Base-by-base conservation (phyloP, 495 filamentous ascomycete species). In the Wilcoxina mikolae region DNA sequence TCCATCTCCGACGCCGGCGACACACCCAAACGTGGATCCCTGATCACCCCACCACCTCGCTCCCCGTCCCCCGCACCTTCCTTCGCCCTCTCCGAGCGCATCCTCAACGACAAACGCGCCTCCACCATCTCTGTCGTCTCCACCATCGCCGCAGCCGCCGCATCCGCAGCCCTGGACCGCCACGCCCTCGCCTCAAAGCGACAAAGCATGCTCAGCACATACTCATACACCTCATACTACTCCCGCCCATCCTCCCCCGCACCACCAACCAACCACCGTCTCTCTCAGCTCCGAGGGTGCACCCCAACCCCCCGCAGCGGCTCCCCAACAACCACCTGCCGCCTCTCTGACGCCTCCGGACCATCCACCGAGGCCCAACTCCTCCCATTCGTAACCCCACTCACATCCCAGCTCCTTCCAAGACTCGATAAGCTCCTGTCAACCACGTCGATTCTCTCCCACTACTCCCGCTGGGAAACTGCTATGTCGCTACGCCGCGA, bases 41-140 rank as follows among this genome's bases (percentile, higher is more conserved):
- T 23, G 11, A n/a, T 26, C 27, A 27, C 47, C 26, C 18, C 9
- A n/a, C 49, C 49, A 1, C 12, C 17, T 18, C 49, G 49, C 17
- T 52, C 17, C 20, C 20, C 26, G 7, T 38, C 49, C 49, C 49
- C 49, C 12, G 33, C 49, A 17, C 49, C 49, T 41, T 23, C 12
- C 9, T 9, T 26, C 23, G 27, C 27, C 45, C 9, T 26, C 23
- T 24, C 7, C 45, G 45, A 49, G 7, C 22, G 39, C 41, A 45
- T 20, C 35, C 39, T n/a, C n/a, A 45, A 43, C 41, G 1, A 15
- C 18, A 43, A 35, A 17, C 51, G 51, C 18, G 12, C 20, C 12
- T 52, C 45, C 2, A 51, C 47, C 26, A 18, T 56, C 23, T 56
- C 47, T 4, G 52, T 22, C 54, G 20, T 35, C 54, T 56, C 47